Evolutionary conservation across 2,329 filamentous ascomycete species (phyloP).

Genomic region (Raffaelea deltoideospora): DNA sequence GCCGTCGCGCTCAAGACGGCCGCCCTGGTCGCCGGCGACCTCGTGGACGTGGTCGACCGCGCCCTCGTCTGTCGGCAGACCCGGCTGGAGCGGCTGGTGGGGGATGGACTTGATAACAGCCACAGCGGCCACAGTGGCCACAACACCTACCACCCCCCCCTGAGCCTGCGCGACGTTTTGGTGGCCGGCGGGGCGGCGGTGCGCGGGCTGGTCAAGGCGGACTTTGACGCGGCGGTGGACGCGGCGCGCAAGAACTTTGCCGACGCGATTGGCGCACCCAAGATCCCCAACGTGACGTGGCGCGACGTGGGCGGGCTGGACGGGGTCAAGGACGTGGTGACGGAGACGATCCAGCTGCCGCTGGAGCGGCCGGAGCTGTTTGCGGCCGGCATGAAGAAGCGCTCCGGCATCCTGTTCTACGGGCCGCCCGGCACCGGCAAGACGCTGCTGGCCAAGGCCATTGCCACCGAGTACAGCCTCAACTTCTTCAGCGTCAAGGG

Average conservation of each 20-base stretch:
- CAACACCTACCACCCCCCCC: slow-evolving; percentile 7
- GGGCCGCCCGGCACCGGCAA: slow-evolving; percentile 85
- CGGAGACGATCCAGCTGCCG: slow-evolving; percentile 89
- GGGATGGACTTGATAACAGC: no score
- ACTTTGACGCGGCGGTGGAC: slow-evolving; percentile 89
- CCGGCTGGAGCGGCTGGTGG: slow-evolving; percentile 62
- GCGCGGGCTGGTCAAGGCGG: slow-evolving; percentile 61
- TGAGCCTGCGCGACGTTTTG: slow-evolving; percentile 71
- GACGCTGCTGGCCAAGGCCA: slow-evolving; percentile 82
- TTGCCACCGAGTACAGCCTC: slow-evolving; percentile 82
- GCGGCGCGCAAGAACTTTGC: slow-evolving; percentile 96
- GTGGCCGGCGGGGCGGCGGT: slow-evolving; percentile 71
- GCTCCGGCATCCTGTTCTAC: slow-evolving; percentile 84
- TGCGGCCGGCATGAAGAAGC: slow-evolving; percentile 95
- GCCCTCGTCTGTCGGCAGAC: slow-evolving; percentile 63
- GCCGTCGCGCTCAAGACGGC: slow-evolving; percentile 89
- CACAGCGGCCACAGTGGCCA: slow-evolving; percentile 16
- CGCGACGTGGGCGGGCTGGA: slow-evolving; percentile 86
- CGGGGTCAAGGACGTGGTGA: slow-evolving; percentile 92
- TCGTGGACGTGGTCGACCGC: slow-evolving; percentile 87
- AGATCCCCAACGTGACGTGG: slow-evolving; percentile 96
- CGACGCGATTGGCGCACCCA: slow-evolving; percentile 90
- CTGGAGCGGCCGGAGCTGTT: slow-evolving; percentile 86
- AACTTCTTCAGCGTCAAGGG: slow-evolving; percentile 94
- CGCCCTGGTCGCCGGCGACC: slow-evolving; percentile 81